phyloP scores from a whole-genome alignment of 345 rosid genomes.

The Moricandia moricandioides region DNA sequence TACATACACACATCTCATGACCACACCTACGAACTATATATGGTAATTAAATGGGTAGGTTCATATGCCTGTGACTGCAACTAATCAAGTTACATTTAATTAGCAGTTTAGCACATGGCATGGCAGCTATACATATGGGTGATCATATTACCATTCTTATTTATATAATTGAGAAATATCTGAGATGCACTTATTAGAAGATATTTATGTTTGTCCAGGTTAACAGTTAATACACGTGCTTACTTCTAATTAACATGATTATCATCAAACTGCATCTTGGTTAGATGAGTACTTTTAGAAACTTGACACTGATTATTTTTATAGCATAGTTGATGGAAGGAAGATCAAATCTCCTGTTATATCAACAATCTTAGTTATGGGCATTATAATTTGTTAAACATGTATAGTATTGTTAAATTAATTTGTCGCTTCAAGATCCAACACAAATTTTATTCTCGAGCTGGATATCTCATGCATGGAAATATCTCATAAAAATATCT shows the following conservation, averaged over 20 bases:
- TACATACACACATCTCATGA: not conserved
- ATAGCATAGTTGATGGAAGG: slow-evolving; percentile 2
- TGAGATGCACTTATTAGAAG: slow-evolving; percentile 8
- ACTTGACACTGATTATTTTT: not conserved
- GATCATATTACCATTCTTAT: not conserved
- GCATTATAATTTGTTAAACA: slow-evolving; percentile 11
- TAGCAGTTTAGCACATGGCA: not conserved
- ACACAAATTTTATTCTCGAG: slow-evolving; percentile 7
- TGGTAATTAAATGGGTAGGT: not conserved
- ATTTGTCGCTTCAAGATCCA: slow-evolving; percentile 28
- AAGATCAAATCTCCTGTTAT: slow-evolving; percentile 9
- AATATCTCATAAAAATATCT: slow-evolving; percentile 22
- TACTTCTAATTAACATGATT: slow-evolving; percentile 1
- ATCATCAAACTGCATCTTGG: slow-evolving; percentile 6
- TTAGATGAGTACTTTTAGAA: slow-evolving; percentile 18
- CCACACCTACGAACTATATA: not conserved
- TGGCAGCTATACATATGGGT: not conserved
- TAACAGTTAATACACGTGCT: slow-evolving; percentile 21
- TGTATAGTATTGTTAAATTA: not conserved
- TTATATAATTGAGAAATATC: not conserved
- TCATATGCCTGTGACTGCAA: not conserved
- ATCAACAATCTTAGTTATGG: slow-evolving; percentile 1
- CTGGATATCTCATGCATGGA: slow-evolving; percentile 8
- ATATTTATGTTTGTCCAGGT: not conserved
- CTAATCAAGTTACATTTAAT: not conserved